Conservation (phyloP, 1,284 basidiomycete species). For the Pisolithus thermaeus region DNA sequence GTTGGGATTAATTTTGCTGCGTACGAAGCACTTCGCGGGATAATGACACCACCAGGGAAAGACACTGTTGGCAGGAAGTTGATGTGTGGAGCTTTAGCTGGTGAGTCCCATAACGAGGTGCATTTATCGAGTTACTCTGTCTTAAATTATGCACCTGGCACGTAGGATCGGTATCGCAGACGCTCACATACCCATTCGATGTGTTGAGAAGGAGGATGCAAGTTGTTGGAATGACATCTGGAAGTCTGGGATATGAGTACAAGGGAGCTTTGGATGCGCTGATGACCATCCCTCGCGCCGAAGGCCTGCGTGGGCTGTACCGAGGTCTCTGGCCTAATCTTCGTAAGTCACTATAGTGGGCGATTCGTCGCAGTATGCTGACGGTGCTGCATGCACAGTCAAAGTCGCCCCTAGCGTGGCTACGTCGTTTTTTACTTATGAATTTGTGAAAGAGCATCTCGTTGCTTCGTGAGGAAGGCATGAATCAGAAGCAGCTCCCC, state of each 20-base stretch:
- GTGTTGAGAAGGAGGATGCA: slow-evolving; percentile 95
- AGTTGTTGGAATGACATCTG: slow-evolving; percentile 77
- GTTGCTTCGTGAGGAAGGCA: slow-evolving; percentile 10
- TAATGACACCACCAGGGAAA: slow-evolving; percentile 75
- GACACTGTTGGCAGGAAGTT: slow-evolving; percentile 58
- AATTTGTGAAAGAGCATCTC: slow-evolving; percentile 46
- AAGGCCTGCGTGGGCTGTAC: slow-evolving; percentile 76
- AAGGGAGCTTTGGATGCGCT: slow-evolving; percentile 77
- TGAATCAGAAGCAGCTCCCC: too few species aligned
- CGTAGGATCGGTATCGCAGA: slow-evolving; percentile 80
- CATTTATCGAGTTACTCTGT: slow-evolving; percentile 6
- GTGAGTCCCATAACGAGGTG: slow-evolving; percentile 31
- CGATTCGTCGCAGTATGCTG: slow-evolving; percentile 10
- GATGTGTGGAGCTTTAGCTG: slow-evolving; percentile 71
- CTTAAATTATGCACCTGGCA: not conserved
- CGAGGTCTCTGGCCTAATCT: slow-evolving; percentile 90
- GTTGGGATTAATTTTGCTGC: slow-evolving; percentile 83
- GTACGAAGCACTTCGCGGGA: slow-evolving; percentile 67
- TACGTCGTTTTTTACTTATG: slow-evolving; percentile 79
- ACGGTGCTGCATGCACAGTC: slow-evolving; percentile 39
- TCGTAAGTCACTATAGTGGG: slow-evolving; percentile 47
- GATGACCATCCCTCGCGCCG: slow-evolving; percentile 60
- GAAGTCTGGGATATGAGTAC: slow-evolving; percentile 61
- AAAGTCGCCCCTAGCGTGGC: slow-evolving; percentile 92
- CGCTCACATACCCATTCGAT: slow-evolving; percentile 94